These are phyloP conservation scores for Hydnomerulius pinastri DNA, from an alignment of 768 basidiomycete species.

Conservation along the genomic window DNA sequence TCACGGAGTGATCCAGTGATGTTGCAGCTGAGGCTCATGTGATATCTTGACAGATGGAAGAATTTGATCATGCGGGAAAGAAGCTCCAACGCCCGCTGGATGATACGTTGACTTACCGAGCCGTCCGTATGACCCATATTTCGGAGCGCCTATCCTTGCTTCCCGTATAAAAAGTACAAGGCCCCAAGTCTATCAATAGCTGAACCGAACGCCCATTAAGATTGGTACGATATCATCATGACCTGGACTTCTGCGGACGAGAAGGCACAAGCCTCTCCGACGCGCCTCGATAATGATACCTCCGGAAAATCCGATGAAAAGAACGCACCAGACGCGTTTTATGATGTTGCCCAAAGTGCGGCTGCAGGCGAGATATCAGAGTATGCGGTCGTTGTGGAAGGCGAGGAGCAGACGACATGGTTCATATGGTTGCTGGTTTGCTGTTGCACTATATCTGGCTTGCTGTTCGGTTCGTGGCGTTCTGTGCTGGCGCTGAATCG, in stretches of 20 bases:
- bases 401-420: slow-evolving; percentile 66
- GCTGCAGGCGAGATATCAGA: slow-evolving; percentile 56
- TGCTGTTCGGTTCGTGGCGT: slow-evolving; percentile 63
- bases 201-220: neutral
- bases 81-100: neutral
- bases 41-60: neutral
- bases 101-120: neutral
- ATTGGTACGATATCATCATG: slow-evolving; percentile 1
- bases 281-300: neutral
- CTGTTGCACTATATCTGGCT: slow-evolving; percentile 73
- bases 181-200: neutral
- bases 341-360: slow-evolving; percentile 16
- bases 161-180: neutral
- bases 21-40: no score
- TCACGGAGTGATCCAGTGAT: no score
- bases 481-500: neutral
- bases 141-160: neutral
- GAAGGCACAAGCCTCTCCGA: neutral
- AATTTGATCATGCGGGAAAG: neutral
- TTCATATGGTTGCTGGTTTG: slow-evolving; percentile 79
- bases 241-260: neutral
- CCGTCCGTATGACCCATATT: no score
- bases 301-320: slow-evolving; percentile 6
- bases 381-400: slow-evolving; percentile 59
- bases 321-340: slow-evolving; percentile 4